Percentiles rank a stretch among this genome's conserved stretches.
Conservation (phyloP, 2,329 filamentous ascomycete genomes). For the Hypocrella siamensis region DNA sequence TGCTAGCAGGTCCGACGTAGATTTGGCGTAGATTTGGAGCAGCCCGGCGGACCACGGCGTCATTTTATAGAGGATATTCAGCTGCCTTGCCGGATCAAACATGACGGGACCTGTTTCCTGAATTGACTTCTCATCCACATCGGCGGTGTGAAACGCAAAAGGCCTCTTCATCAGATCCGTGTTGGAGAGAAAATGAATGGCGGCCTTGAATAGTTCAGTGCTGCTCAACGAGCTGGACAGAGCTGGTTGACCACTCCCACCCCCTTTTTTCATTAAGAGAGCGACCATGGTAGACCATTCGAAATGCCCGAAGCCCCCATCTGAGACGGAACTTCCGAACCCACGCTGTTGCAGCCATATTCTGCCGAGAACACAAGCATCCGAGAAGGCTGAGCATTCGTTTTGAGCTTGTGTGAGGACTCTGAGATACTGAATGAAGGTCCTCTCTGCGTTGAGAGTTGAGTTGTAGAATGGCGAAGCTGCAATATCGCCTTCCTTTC, state of each 20-base stretch:
- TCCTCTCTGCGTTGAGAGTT: slow-evolving; percentile 62
- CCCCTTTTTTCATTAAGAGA: slow-evolving; percentile 64
- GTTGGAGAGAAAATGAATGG: slow-evolving; percentile 69
- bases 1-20: slow-evolving; percentile 60
- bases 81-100: slow-evolving; percentile 56
- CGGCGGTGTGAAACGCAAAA: slow-evolving; percentile 29
- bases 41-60: slow-evolving; percentile 64
- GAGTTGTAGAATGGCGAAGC: slow-evolving; percentile 82
- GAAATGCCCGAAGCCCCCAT: slow-evolving; percentile 82
- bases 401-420: slow-evolving; percentile 55
- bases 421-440: slow-evolving; percentile 59
- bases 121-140: slow-evolving; percentile 16
- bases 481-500: slow-evolving; percentile 22
- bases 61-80: slow-evolving; percentile 89
- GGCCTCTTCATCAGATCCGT: slow-evolving; percentile 58
- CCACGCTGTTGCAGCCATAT: slow-evolving; percentile 84
- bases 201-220: slow-evolving; percentile 89
- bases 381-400: slow-evolving; percentile 56
- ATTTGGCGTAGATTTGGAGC: slow-evolving; percentile 58
- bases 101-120: slow-evolving; percentile 47
- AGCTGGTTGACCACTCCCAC: slow-evolving; percentile 51
- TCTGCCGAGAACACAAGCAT: slow-evolving; percentile 73
- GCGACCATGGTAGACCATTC: slow-evolving; percentile 79
- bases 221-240: slow-evolving; percentile 72
- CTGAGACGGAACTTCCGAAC: slow-evolving; percentile 50